Conservation (phyloP, 257 asterid genomes). For the Fraxinus cuspidata region DNA sequence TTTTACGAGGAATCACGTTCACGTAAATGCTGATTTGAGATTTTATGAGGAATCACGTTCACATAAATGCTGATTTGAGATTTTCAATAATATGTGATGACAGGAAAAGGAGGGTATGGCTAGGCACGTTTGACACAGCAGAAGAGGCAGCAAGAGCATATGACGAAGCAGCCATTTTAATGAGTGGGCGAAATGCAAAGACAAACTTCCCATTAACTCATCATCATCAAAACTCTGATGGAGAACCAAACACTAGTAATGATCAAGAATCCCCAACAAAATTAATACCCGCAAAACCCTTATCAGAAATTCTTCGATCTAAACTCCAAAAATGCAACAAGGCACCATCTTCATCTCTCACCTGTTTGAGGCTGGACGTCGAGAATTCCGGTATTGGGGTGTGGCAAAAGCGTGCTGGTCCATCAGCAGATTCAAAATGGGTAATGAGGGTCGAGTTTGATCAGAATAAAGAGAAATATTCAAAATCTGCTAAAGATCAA, state of each 20-base stretch:
- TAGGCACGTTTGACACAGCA: slow-evolving; percentile 61
- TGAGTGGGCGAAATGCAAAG: slow-evolving; percentile 63
- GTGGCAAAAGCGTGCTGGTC: slow-evolving; percentile 63
- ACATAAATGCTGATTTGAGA: no score
- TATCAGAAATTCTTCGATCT: slow-evolving; percentile 42
- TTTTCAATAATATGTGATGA: background rate
- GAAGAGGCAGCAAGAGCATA: slow-evolving; percentile 64
- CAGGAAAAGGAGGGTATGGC: slow-evolving; percentile 66
- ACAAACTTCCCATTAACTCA: slow-evolving; percentile 47
- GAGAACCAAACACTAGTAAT: background rate
- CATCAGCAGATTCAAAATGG: slow-evolving; percentile 47
- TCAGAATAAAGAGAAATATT: slow-evolving; percentile 10
- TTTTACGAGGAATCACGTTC: no score
- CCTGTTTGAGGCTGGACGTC: slow-evolving; percentile 56
- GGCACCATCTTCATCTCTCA: slow-evolving; percentile 48
- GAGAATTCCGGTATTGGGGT: slow-evolving; percentile 60
- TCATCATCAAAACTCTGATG: background rate
- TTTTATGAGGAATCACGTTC: no score
- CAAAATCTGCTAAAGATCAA: background rate
- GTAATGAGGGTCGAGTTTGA: slow-evolving; percentile 57
- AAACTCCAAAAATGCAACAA: slow-evolving; percentile 49
- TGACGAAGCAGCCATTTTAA: slow-evolving; percentile 56
- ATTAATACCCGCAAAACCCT: slow-evolving; percentile 14
- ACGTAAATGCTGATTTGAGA: no score
- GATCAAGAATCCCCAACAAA: background rate